Evolutionary conservation across 2,329 filamentous ascomycete genomes (phyloP), one percentile per base, ranked within the genome.

Genomic region (Aspergillus sp.): DNA sequence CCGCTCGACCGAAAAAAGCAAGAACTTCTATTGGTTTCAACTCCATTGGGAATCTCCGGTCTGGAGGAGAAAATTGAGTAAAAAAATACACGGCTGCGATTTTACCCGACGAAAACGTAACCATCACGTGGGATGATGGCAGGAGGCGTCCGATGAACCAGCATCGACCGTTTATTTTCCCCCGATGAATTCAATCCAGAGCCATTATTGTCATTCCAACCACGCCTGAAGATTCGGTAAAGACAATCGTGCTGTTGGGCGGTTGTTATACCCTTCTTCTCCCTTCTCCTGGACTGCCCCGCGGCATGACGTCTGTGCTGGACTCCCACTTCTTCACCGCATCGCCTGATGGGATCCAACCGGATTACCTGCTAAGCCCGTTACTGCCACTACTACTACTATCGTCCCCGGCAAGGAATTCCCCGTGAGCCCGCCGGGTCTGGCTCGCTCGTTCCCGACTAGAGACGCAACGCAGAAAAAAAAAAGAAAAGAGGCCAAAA

Each of bases 51-150:
- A 11, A 29, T 10, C 25, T 31, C 43, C 23, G 43, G 32, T 16
- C 43, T 11, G 17, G 23, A 44, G 41, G 49, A 45, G 25, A 29
- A 29, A 29, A 29, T 29, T 29, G 25, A 29, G 25, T 29, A 29
- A 29, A 10, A 29, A 29, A 29, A 29, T 29, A 42, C 40, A 23
- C 47, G 52, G 58, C 32, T 47, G 47, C 58, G 58, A 58, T 34
- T 61, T 61, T 59, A 56, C 57, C 58, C 58, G 58, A 60, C 57
- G 58, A 59, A 59, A 58, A 59, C 51, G 53, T 29, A 49, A 44
- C 45, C 50, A 54, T 61, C 58, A 61, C 58, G 57, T 61, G 58
- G 50, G 34, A 9, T 11, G 34, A 17, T 17, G 16, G 34, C 14
- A 38, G 34, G 34, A 38, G 16, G 14, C 16, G 34, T 38, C 34